Base-by-base conservation (phyloP, 1,139 yeast genomes). In the Blastobotrys ciferrii region DNA sequence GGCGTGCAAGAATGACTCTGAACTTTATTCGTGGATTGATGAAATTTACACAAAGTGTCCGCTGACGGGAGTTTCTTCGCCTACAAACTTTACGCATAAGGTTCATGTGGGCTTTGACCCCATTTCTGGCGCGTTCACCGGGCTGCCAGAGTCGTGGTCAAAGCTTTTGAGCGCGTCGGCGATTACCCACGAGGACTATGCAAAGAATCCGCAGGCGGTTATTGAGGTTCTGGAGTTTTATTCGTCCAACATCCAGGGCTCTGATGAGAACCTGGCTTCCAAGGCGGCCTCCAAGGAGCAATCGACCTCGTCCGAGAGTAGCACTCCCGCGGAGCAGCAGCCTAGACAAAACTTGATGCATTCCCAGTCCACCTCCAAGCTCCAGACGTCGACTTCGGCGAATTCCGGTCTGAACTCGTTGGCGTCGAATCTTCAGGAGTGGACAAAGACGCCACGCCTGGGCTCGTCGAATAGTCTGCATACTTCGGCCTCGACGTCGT, bases 161-260 rank as follows among this genome's bases (percentile, higher is more conserved):
- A 64, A 65, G 45, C 63, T 73, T 37, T 61, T 73, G 35, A 58
- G 61, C 20, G 62, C 71, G 2, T 69, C 74, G n/a, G 74, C 74
- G 20, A 72, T 73, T 57, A 73, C 77, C 12, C 64, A 64, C 30
- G 77, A 72, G 50, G 77, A 73, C 55, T 69, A 70, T 56, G 72
- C 68, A 45, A 68, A 69, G 44, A 69, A 73, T 56, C 77, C 77
- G 0, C 74, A 72, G 52, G 76, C 76, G 9, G 77, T 73, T 37
- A 89, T 92, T 57, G 97, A 92, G 63, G 98, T 91, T 1, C 78
- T 94, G 63, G 95, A 88, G 59, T 92, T 94, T 64, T 88, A 87
- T 64, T 49, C 58, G 25, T 36, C 40, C 42, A 59, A 57, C 35
- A 54, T 54, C 23, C 53, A 50, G 25, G 37, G 7, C 39, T 38